Evolutionary conservation across 306 rosid species (phyloP), one percentile per base, ranked within the genome.

Genomic region (Acmispon strigosus): DNA sequence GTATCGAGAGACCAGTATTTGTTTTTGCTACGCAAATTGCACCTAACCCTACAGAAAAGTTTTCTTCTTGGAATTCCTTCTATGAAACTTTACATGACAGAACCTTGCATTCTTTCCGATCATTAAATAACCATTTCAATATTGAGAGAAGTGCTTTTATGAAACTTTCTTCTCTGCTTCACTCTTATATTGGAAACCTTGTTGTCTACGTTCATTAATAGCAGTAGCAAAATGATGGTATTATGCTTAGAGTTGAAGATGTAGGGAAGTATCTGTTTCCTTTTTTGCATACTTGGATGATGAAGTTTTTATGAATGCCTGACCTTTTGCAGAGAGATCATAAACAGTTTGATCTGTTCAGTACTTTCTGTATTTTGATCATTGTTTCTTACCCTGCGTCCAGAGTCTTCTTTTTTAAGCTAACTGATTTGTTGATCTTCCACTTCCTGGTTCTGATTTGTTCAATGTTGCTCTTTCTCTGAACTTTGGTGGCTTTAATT

Each of bases 401-500:
- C 13, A 29, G 22, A n/a, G 6, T 39, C 24, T 69, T 52, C 62
- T 24, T 11, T 7, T 37, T n/a, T n/a, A n/a, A 1, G 41, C 19
- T 34, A 10, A 18, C 12, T 39, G 74, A 42, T 53, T 22, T 22
- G 24, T 22, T 22, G 24, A 22, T 22, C 32, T 27, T 27, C 32
- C 32, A 27, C 39, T 52, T 53, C 7, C 52, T 37, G 16, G 22
- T 29, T 56, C 6, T 44, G 18, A 1, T 11, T 43, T 39, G 62
- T 36, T 17, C 17, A 18, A 37, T 70, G 63, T 17, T 73, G 11
- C n/a, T 18, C 16, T 59, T 52, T 15, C 16, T 5, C 10, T 7
- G 2, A 57, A 11, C 4, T 66, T 71, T 36, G 75, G 74, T 70
- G 43, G 10, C 60, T 68, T 17, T 6, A 39, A 73, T 70, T 71